Evolutionary conservation across 176 grass and related monocot genomes (phyloP).

Genomic region (Bolboschoenus planiculmis): DNA sequence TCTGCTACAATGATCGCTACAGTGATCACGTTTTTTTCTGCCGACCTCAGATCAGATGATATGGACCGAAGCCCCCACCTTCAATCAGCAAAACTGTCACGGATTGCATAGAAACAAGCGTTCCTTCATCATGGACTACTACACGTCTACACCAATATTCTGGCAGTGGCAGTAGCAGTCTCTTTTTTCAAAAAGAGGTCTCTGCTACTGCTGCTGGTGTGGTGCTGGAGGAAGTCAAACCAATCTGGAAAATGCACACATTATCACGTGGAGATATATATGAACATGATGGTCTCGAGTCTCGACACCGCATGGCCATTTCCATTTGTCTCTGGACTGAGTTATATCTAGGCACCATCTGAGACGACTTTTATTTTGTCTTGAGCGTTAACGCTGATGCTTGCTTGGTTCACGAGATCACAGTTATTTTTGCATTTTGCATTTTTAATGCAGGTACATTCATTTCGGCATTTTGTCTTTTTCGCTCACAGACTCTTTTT

Average conservation of each 20-base stretch:
- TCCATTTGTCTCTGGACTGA: neutral
- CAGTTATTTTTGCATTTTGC: neutral
- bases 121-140: slow-evolving; percentile 18
- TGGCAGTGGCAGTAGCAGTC: neutral
- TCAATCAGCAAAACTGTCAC: slow-evolving; percentile 26
- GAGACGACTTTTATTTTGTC: neutral
- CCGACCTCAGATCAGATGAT: too few relatives aligned
- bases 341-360: neutral
- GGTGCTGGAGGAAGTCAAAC: neutral
- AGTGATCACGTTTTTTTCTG: too few relatives aligned
- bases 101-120: slow-evolving; percentile 28
- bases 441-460: neutral
- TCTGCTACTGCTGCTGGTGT: too few relatives aligned
- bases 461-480: neutral
- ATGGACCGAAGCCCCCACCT: neutral
- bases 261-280: neutral
- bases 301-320: neutral
- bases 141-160: too few relatives aligned
- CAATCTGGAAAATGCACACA: neutral
- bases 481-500: neutral
- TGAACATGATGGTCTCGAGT: too few relatives aligned
- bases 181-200: neutral
- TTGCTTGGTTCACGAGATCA: slow-evolving; percentile 3
- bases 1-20: too few relatives aligned
- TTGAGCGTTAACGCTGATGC: neutral